Evolutionary conservation across 352 stramenopile genomes (phyloP).

Genomic region (Globisporangium spinosum): DNA sequence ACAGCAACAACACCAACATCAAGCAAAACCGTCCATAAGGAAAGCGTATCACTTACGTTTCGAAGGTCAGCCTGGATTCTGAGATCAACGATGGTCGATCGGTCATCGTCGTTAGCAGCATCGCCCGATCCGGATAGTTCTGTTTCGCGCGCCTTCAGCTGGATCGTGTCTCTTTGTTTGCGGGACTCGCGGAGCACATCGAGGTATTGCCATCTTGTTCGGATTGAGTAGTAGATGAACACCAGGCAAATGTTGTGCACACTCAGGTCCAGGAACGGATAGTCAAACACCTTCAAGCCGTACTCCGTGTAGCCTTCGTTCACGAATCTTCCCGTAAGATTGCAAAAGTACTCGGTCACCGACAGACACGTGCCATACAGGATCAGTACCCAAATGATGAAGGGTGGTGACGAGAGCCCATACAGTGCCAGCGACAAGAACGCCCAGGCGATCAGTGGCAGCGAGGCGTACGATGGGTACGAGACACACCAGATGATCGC

Average conservation of each 20-base stretch:
- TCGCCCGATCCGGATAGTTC: constrained; percentile 1
- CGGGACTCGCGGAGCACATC: constrained; percentile 41
- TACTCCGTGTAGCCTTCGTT: constrained; percentile 47
- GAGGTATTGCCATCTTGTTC: constrained; percentile 71
- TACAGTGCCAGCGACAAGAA: constrained; percentile 71
- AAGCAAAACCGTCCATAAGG: neutral
- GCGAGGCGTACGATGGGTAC: constrained; percentile 77
- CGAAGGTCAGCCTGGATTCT: constrained; percentile 43
- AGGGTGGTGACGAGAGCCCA: constrained; percentile 41
- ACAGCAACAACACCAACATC: neutral
- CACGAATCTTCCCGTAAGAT: constrained; percentile 57
- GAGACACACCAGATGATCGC: constrained; percentile 76
- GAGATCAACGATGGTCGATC: constrained; percentile 35
- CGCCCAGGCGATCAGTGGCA: constrained; percentile 56
- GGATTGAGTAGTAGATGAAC: constrained; percentile 78
- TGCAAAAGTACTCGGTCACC: constrained; percentile 60
- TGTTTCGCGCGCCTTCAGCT: constrained; percentile 15
- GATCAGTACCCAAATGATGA: constrained; percentile 65
- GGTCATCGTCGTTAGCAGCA: constrained; percentile 17
- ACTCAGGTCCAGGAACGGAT: constrained; percentile 69
- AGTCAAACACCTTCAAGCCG: constrained; percentile 65
- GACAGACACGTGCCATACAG: constrained; percentile 52
- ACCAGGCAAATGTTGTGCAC: constrained; percentile 73
- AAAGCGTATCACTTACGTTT: constrained; percentile 27
- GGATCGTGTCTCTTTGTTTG: constrained; percentile 19